phyloP scores from a whole-genome alignment of 139 green algal genomes.

The Chlamydomonas sphaeroides region DNA sequence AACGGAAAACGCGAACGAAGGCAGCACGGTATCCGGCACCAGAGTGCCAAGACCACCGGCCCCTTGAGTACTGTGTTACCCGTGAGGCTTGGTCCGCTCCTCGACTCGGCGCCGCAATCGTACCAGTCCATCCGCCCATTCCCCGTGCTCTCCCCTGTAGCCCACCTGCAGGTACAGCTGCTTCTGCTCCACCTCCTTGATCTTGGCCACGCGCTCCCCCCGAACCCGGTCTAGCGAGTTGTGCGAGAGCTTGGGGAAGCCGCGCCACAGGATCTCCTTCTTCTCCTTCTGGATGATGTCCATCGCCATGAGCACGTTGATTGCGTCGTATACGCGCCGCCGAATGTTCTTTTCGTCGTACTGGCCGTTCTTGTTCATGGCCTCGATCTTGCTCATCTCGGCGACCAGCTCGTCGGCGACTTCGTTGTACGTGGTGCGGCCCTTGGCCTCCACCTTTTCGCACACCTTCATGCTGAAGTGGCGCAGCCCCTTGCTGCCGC shows the following conservation, averaged over 20 bases:
- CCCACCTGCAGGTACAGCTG: constrained; percentile 58
- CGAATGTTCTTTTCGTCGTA: constrained; percentile 49
- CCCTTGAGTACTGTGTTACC: too few relatives aligned
- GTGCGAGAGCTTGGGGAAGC: constrained; percentile 46
- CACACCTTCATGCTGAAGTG: constrained; percentile 93
- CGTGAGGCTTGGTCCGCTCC: not conserved
- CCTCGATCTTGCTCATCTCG: constrained; percentile 53
- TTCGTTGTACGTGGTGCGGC: constrained; percentile 93
- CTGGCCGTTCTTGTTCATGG: constrained; percentile 32
- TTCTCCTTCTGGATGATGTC: constrained; percentile 94
- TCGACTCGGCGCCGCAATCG: too few relatives aligned
- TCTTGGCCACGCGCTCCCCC: constrained; percentile 45
- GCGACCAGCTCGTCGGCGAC: constrained; percentile 94
- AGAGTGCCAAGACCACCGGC: too few relatives aligned
- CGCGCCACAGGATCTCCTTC: constrained; percentile 77
- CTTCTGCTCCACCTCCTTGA: constrained; percentile 61
- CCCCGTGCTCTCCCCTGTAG: not conserved
- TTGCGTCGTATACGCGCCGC: constrained; percentile 95
- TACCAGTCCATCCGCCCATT: too few relatives aligned
- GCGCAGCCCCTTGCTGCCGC: constrained; percentile 77
- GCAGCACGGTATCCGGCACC: too few relatives aligned
- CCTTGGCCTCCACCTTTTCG: constrained; percentile 89
- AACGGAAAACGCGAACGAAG: too few relatives aligned
- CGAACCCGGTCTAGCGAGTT: constrained; percentile 50
- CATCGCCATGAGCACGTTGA: constrained; percentile 98